phyloP scores from a whole-genome alignment of 2,329 filamentous ascomycete species.

The Scortechinia acanthostroma region DNA sequence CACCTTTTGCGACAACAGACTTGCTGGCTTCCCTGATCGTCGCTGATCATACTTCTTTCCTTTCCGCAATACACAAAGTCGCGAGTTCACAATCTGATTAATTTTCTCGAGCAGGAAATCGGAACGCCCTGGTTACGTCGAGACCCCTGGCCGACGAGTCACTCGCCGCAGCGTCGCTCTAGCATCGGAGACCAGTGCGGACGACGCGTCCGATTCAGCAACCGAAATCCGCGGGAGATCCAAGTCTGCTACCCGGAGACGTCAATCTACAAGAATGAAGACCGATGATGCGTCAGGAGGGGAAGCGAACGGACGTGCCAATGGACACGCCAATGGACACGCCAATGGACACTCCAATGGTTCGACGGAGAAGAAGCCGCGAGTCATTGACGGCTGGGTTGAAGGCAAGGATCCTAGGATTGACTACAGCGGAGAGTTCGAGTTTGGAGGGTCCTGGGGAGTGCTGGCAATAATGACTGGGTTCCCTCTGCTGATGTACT shows the following conservation, averaged over 20 bases:
- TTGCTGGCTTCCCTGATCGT: no score
- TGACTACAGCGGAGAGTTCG: slow-evolving; percentile 27
- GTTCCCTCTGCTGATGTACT: slow-evolving; percentile 72
- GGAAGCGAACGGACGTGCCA: neutral
- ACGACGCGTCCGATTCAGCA: neutral
- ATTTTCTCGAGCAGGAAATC: slow-evolving; percentile 6
- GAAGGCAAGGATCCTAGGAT: slow-evolving; percentile 21
- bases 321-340: neutral
- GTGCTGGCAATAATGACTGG: slow-evolving; percentile 65
- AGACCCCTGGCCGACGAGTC: slow-evolving; percentile 7
- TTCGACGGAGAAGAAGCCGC: neutral
- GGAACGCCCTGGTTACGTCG: slow-evolving; percentile 8
- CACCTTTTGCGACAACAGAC: slow-evolving; percentile 1
- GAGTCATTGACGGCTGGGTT: slow-evolving; percentile 14
- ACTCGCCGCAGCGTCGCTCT: slow-evolving; percentile 1
- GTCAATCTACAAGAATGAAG: neutral
- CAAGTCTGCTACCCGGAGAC: neutral
- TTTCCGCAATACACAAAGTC: no score
- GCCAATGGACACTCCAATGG: neutral
- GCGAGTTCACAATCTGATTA: neutral
- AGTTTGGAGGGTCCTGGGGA: slow-evolving; percentile 63
- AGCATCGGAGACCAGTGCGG: neutral
- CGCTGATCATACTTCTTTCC: no score
- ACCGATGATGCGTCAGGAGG: neutral
- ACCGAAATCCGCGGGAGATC: neutral